A percentile compares a stretch with the other conserved stretches of the same genome.
Evolutionary conservation across 768 basidiomycete genomes (phyloP).

Genomic region (Neoboletus subvelutipes): DNA sequence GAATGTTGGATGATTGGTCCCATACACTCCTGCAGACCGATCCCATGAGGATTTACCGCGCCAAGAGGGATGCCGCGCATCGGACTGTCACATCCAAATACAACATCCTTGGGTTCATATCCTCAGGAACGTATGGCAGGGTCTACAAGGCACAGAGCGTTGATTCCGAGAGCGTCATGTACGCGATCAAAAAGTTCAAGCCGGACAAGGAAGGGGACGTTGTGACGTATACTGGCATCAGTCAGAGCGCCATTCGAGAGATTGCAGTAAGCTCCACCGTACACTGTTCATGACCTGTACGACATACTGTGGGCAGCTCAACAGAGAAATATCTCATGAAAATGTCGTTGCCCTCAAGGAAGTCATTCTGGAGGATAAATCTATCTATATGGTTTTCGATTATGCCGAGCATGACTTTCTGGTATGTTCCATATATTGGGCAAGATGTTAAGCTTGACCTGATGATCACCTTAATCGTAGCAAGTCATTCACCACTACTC

Average conservation of each 20-base stretch:
- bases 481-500: conserved; percentile 99
- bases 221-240: conserved; percentile 93
- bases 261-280: conserved; percentile 67
- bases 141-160: conserved; percentile 94
- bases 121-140: conserved; percentile 96
- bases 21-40: conserved; percentile 47
- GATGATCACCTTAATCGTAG: conserved; percentile 38
- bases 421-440: conserved; percentile 44
- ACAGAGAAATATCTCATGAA: conserved; percentile 86
- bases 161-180: conserved; percentile 66
- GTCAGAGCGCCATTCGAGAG: conserved; percentile 95
- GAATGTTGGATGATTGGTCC: conserved; percentile 39
- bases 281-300: conserved; percentile 9
- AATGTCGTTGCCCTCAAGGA: conserved; percentile 91
- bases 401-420: conserved; percentile 99
- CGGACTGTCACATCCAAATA: conserved; percentile 79
- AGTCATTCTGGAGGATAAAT: conserved; percentile 96
- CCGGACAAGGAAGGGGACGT: conserved; percentile 99
- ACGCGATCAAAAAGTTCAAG: conserved; percentile 99
- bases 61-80: conserved; percentile 69
- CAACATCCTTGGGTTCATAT: conserved; percentile 93
- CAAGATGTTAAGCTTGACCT: background rate
- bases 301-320: conserved; percentile 51
- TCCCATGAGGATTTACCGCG: conserved; percentile 84
- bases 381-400: conserved; percentile 99